Evolutionary conservation across 805 yeast genomes (phyloP).

Genomic region (Groenewaldozyma salmanticensis): DNA sequence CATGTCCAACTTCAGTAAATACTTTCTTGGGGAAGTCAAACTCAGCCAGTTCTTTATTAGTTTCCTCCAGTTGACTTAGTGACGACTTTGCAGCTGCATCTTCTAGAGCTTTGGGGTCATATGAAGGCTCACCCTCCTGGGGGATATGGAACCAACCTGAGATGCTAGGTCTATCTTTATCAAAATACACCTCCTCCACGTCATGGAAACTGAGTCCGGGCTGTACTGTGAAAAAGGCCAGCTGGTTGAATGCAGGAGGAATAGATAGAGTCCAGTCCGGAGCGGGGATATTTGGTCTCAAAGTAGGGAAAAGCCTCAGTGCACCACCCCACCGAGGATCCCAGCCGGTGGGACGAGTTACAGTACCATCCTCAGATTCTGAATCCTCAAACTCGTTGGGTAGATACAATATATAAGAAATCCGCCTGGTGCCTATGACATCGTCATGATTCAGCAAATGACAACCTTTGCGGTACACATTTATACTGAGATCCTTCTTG

Average conservation of each 20-base stretch:
- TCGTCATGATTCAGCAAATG: constrained; percentile 95
- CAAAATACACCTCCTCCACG: constrained; percentile 92
- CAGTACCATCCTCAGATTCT: not conserved
- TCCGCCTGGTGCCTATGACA: constrained; percentile 90
- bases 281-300: constrained; percentile 81
- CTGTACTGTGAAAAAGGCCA: constrained; percentile 90
- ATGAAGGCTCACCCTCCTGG: constrained; percentile 85
- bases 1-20: constrained; percentile 4
- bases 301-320: constrained; percentile 72
- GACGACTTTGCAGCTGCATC: constrained; percentile 65
- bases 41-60: constrained; percentile 59
- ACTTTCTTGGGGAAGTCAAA: constrained; percentile 64
- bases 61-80: constrained; percentile 57
- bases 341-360: constrained; percentile 40
- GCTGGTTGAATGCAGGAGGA: constrained; percentile 91
- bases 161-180: constrained; percentile 80
- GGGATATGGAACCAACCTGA: constrained; percentile 99
- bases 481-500: constrained; percentile 86
- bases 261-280: constrained; percentile 61
- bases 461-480: constrained; percentile 86
- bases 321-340: constrained; percentile 92
- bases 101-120: constrained; percentile 71
- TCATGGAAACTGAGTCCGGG: constrained; percentile 97
- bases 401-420: constrained; percentile 82
- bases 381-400: constrained; percentile 72